phyloP scores from a whole-genome alignment of 2,329 filamentous ascomycete species.

The Xylaria sp. region DNA sequence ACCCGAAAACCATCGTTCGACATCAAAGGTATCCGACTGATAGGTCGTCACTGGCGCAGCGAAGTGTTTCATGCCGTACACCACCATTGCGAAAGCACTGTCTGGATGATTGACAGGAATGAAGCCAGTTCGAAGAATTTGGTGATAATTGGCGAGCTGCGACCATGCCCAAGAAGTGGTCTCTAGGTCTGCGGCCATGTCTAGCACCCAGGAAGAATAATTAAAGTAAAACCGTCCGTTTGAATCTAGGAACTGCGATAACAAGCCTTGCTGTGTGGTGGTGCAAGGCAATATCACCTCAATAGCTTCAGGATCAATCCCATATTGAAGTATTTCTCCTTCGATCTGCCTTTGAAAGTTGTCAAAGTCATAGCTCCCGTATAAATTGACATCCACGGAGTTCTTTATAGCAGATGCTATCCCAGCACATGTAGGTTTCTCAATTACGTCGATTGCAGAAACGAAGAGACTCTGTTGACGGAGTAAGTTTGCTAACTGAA shows the following conservation, averaged over 20 bases:
- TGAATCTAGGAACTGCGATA: conserved; percentile 77
- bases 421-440: conserved; percentile 61
- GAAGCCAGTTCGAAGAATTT: conserved; percentile 83
- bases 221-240: conserved; percentile 80
- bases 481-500: conserved; percentile 77
- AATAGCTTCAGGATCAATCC: conserved; percentile 36
- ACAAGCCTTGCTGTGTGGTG: conserved; percentile 79
- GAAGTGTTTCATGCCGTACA: conserved; percentile 54
- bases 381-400: neutral
- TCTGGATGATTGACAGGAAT: conserved; percentile 67
- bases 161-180: conserved; percentile 69
- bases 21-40: conserved; percentile 43
- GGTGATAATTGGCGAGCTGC: conserved; percentile 62
- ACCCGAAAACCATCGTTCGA: conserved; percentile 53
- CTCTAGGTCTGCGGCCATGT: conserved; percentile 51
- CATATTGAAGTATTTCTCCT: conserved; percentile 43
- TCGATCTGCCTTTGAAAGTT: conserved; percentile 52
- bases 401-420: conserved; percentile 41
- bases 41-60: conserved; percentile 39
- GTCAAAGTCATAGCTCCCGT: conserved; percentile 53
- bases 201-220: conserved; percentile 66
- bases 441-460: conserved; percentile 78
- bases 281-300: conserved; percentile 81
- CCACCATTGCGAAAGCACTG: conserved; percentile 79
- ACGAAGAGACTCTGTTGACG: conserved; percentile 67